These are phyloP conservation scores for Orbilia oligospora DNA, from an alignment of 2,329 filamentous ascomycete genomes.

Conservation along the genomic window DNA sequence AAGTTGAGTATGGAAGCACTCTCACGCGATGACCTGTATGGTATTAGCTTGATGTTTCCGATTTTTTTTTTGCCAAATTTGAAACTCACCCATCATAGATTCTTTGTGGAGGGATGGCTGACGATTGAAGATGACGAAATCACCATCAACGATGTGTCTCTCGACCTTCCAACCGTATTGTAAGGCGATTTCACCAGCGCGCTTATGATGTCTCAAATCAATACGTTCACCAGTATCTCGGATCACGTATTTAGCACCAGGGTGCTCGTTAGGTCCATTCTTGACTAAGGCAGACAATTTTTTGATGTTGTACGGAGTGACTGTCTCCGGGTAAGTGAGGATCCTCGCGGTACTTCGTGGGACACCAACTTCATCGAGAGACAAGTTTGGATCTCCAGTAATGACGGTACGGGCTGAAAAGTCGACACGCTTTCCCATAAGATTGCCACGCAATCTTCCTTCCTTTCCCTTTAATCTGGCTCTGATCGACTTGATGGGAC, in stretches of 20 bases:
- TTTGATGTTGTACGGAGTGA: slow-evolving; percentile 97
- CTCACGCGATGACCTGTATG: slow-evolving; percentile 79
- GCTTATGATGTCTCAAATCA: slow-evolving; percentile 92
- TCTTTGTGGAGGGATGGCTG: slow-evolving; percentile 99
- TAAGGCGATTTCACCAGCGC: slow-evolving; percentile 85
- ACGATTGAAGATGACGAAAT: slow-evolving; percentile 99
- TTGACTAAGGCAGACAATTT: slow-evolving; percentile 90
- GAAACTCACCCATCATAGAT: slow-evolving; percentile 89
- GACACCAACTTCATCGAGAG: slow-evolving; percentile 96
- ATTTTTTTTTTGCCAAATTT: neutral
- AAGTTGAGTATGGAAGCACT: slow-evolving; percentile 99
- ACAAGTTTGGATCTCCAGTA: slow-evolving; percentile 96
- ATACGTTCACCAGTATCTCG: slow-evolving; percentile 93
- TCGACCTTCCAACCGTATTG: slow-evolving; percentile 99
- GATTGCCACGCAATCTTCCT: slow-evolving; percentile 94
- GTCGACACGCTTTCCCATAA: slow-evolving; percentile 99
- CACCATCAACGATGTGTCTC: slow-evolving; percentile 93
- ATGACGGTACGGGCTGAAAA: slow-evolving; percentile 99
- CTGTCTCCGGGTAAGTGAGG: slow-evolving; percentile 95
- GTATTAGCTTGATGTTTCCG: slow-evolving; percentile 2
- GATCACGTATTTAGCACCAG: slow-evolving; percentile 96
- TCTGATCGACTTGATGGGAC: slow-evolving; percentile 95
- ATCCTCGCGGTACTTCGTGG: slow-evolving; percentile 92
- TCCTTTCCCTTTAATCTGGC: slow-evolving; percentile 99
- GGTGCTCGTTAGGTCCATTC: slow-evolving; percentile 94